These are phyloP conservation scores for Mycosarcoma mackinlayi DNA, from an alignment of 1,284 basidiomycete species.

Conservation along the genomic window DNA sequence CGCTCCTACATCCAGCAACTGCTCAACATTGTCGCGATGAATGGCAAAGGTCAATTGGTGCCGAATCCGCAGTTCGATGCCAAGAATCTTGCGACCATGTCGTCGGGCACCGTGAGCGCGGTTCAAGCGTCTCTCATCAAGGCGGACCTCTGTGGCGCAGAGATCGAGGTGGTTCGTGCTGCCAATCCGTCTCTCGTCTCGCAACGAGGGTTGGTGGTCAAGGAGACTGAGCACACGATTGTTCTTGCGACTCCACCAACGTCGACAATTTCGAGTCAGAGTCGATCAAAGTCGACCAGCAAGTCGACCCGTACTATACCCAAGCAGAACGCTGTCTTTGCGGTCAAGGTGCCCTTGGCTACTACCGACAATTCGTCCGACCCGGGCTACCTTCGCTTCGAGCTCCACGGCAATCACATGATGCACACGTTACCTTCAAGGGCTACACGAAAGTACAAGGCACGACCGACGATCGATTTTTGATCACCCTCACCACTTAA, in stretches of 20 bases:
- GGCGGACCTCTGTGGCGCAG: slow-evolving; percentile 49
- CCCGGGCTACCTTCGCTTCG: slow-evolving; percentile 28
- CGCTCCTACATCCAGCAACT: slow-evolving; percentile 51
- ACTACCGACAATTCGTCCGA: background rate
- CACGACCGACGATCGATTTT: slow-evolving; percentile 48
- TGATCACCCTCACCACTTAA: slow-evolving; percentile 1
- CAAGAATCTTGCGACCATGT: slow-evolving; percentile 25
- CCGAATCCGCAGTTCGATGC: slow-evolving; percentile 39
- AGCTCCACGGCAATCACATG: slow-evolving; percentile 53
- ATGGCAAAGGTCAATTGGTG: slow-evolving; percentile 28
- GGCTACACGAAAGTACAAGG: slow-evolving; percentile 51
- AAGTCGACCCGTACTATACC: slow-evolving; percentile 33
- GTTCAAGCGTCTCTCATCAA: slow-evolving; percentile 47
- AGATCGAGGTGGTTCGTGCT: slow-evolving; percentile 44
- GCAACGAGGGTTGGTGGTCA: slow-evolving; percentile 39
- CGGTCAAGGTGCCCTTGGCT: slow-evolving; percentile 36
- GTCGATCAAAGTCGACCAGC: background rate
- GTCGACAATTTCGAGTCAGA: too few relatives aligned
- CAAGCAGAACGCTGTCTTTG: slow-evolving; percentile 49
- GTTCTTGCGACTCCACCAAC: slow-evolving; percentile 22
- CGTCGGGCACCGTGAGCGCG: slow-evolving; percentile 37
- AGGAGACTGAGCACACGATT: slow-evolving; percentile 46
- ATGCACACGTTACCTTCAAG: slow-evolving; percentile 48
- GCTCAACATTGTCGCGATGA: slow-evolving; percentile 41
- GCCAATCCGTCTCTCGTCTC: slow-evolving; percentile 46